Base-by-base conservation (phyloP, 257 asterid genomes). In the Ilex aquifolium region DNA sequence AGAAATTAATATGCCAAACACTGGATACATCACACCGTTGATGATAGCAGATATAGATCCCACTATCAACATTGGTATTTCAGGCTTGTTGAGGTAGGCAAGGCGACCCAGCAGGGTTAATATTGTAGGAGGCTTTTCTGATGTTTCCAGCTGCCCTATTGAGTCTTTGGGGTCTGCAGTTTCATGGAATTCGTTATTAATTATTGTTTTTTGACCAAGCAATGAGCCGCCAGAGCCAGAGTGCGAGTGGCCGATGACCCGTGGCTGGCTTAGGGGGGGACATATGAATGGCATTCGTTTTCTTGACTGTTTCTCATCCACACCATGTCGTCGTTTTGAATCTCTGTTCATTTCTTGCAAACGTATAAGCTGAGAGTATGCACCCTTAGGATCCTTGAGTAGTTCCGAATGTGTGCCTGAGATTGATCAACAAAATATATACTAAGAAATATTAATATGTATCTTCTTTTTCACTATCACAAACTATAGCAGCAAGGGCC, bases 11-110 rank as follows among this genome's bases (percentile, higher is more conserved):
- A 88, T 75, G 27, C 96, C 98, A 10, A 91, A 86, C 12, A 75
- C 29, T 4, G 98, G 98, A 60, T 78, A 71, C 57, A 88, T 80
- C 32, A 95, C 88, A 31, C 98, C 98, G 14, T 88, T 91, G 8
- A 86, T 30, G 31, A 88, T 40, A 10, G 96, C 95, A 15, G 94
- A 65, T 48, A 91, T 32, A 44, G 74, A 62, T 14, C 98, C 98
- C 3, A 60, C 68, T 2, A 72, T 13, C 44, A 91, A 48, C 57
- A 76, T 73, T 2, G 94, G 91, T 17, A 64, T 36, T 79, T 91
- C 98, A 11, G 96, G 95, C 69, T 83, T 91, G 85, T 91, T 88
- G 57, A 91, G 85, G 59, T 71, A 71, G 10, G 71, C 76, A 21
- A 90, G 76, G 12, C 97, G 89, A 67, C 83, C 75, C 0, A 90